Base-by-base conservation (phyloP, 768 basidiomycete genomes). In the Boletales sp. region DNA sequence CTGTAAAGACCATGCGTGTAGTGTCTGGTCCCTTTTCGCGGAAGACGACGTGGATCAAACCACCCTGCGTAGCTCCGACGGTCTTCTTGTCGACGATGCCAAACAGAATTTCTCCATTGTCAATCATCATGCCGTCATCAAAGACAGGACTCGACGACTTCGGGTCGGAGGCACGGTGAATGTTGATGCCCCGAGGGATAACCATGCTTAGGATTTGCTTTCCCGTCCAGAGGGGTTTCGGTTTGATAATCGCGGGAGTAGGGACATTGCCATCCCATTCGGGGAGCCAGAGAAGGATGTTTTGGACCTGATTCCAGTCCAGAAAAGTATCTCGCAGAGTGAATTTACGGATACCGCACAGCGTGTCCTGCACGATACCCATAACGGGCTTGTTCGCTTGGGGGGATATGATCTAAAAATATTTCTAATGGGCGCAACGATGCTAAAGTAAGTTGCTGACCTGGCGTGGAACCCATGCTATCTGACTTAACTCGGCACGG, bases 331-430 rank as follows among this genome's bases (percentile, higher is more conserved):
- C 96, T 21, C 94, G 91, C 7, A 98, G 74, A 0, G 96, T 98
- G 66, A 98, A 93, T 70, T 98, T 98, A 49, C 96, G 87, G 47
- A 98, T 86, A 62, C 96, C 96, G 63, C 94, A 96, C 1, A 99
- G 84, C 1, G 96, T 98, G 65, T 99, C 96, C 68, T 99, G 96
- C 30, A 99, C 95, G 60, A 99, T 98, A 53, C 93, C 96, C 95
- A 99, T 99, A 60, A 97, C 94, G 15, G 95, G 95, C 71, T 97
- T 97, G 75, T 98, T 99, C 44, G 95, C 95, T 78, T 99, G 96
- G 0, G 96, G 96, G 8, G 95, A 98, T 57, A 99, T 93, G 61
- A 99, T 99, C 92, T 99, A 28, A 35, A 28, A 39, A 37, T 7
- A 12, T 3, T 32, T 45, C 44, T 41, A 14, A 7, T 32, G 9